Conservation (phyloP, 2,329 filamentous ascomycete species). For the Aspergillus pseudoterreus region DNA sequence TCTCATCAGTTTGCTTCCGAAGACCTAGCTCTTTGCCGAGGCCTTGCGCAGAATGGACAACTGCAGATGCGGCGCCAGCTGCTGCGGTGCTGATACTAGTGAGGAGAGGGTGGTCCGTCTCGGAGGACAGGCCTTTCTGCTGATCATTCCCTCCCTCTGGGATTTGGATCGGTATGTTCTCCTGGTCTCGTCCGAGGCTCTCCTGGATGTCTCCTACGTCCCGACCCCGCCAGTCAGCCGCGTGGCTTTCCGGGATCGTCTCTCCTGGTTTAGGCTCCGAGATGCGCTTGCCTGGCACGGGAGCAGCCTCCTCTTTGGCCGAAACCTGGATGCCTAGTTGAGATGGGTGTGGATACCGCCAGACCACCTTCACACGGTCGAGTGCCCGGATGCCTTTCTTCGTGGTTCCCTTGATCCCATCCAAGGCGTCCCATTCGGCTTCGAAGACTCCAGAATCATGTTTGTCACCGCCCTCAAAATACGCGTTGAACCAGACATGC, state of each 20-base stretch:
- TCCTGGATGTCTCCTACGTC: constrained; percentile 34
- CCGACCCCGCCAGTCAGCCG: constrained; percentile 72
- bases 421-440: constrained; percentile 74
- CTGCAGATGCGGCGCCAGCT: constrained; percentile 12
- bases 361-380: constrained; percentile 80
- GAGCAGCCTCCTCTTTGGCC: constrained; percentile 19
- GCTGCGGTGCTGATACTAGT: constrained; percentile 12
- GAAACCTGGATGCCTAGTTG: constrained; percentile 13
- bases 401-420: constrained; percentile 87
- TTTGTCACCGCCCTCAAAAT: constrained; percentile 78
- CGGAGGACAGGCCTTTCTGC: constrained; percentile 2
- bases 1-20: constrained; percentile 61
- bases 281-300: constrained; percentile 45
- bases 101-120: constrained; percentile 12
- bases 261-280: constrained; percentile 64
- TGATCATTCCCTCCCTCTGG: constrained; percentile 4
- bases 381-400: constrained; percentile 78
- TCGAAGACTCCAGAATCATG: constrained; percentile 69
- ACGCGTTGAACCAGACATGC: constrained; percentile 96
- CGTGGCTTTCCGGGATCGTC: constrained; percentile 63
- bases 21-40: constrained; percentile 62
- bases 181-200: constrained; percentile 4
- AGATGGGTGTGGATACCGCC: constrained; percentile 53
- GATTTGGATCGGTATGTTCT: constrained; percentile 9
- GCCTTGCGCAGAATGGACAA: constrained; percentile 10